Evolutionary conservation across 371 early-diverging fungal species (phyloP), one percentile per base, ranked within the genome.

Genomic region (Choanephora cucurbitarum): DNA sequence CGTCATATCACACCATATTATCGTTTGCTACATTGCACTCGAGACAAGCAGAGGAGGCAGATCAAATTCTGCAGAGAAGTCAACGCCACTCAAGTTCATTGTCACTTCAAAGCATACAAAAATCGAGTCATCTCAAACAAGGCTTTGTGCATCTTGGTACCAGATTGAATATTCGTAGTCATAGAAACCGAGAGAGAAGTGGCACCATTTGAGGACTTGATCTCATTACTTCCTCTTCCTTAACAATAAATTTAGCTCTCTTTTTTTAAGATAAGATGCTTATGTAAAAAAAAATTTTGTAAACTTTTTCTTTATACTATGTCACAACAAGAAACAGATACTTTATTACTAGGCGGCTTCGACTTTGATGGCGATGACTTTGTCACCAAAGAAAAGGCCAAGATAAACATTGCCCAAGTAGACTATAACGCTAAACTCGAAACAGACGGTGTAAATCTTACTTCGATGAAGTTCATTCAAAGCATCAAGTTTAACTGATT

Each of bases 321-420:
- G 60, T 48, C 60, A 24, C 42, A 49, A 28, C 19, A 43, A 45
- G 61, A 54, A 31, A 52, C 55, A 9, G 41, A 52, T 10, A 51
- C 45, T n/a, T 45, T 57, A 18, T 62, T 72, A 42, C 7, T 28
- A 28, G 28, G 28, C 28, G 65, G 51, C 2, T 74, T 75, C 46
- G 58, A 70, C 39, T 78, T 78, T 65, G 75, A 75, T 58, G 79
- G 75, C 42, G 73, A 75, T 52, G 70, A 67, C n/a, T 78, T 78
- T 52, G 56, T 54, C 17, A 62, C 63, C 17, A 67, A 66, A 52
- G 69, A 57, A 32, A 67, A 66, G 49, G 49, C 55, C 37, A 48
- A 48, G 52, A 17, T 51, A 10, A 52, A 58, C 10, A 57, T 63
- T 7, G 44, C 57, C n/a, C 57, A 61, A 52, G 53, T 58, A 18